A percentile compares a stretch with the other conserved stretches of the same genome.
These are phyloP conservation scores for Clonostachys sp. DNA, from an alignment of 2,329 filamentous ascomycete species.

Conservation along the genomic window DNA sequence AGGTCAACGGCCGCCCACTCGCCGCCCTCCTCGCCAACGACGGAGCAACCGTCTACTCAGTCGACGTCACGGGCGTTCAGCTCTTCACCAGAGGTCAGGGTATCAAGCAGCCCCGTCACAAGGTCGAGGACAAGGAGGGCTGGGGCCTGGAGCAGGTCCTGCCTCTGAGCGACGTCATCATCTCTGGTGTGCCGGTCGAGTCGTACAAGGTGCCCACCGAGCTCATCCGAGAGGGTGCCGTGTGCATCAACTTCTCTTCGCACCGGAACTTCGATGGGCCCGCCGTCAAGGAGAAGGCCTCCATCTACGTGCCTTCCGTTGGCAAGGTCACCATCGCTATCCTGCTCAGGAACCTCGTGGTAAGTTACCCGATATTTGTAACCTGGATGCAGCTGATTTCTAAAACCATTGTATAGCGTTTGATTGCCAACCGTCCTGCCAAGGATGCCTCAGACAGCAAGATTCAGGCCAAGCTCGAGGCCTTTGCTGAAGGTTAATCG, in stretches of 20 bases:
- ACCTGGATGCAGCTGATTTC: not conserved
- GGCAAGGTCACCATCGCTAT: constrained; percentile 97
- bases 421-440: constrained; percentile 44
- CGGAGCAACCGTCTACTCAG: constrained; percentile 90
- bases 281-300: constrained; percentile 89
- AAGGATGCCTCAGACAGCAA: constrained; percentile 23
- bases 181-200: constrained; percentile 85
- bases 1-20: constrained; percentile 90
- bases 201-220: constrained; percentile 85
- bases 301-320: constrained; percentile 94
- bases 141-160: constrained; percentile 78
- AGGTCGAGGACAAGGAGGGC: constrained; percentile 77
- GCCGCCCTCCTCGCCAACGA: constrained; percentile 94
- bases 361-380: constrained; percentile 38
- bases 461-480: constrained; percentile 30
- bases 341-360: constrained; percentile 81
- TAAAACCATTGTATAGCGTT: constrained; percentile 26
- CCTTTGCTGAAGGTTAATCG: constrained; percentile 30
- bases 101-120: constrained; percentile 79
- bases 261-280: constrained; percentile 86
- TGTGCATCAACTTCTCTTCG: constrained; percentile 99
- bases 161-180: constrained; percentile 88
- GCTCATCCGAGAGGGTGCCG: constrained; percentile 79
- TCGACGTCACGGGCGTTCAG: constrained; percentile 88
- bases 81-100: constrained; percentile 87